Evolutionary conservation across 2,329 filamentous ascomycete genomes (phyloP).

Genomic region (Albifimbria verrucaria): DNA sequence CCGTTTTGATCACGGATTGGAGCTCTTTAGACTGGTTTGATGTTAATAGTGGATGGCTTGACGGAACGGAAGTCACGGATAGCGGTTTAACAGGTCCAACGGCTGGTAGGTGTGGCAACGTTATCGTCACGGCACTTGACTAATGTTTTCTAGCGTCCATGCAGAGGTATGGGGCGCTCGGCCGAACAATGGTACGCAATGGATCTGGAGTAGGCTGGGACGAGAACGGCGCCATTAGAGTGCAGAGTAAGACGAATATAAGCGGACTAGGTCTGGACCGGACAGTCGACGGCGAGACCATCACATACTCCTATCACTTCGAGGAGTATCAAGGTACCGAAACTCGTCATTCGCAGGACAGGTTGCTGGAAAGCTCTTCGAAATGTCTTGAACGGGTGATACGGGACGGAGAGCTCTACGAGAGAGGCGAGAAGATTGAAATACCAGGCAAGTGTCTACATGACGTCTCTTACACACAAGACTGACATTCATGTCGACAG

Average conservation of each 20-base stretch:
- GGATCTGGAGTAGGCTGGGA: background rate
- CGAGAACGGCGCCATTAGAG: background rate
- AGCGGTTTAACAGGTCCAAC: background rate
- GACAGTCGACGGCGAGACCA: background rate
- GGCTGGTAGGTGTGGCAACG: background rate
- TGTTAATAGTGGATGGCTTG: background rate
- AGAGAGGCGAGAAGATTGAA: background rate
- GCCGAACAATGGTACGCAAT: background rate
- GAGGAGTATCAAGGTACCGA: background rate
- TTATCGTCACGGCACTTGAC: background rate
- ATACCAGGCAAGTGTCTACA: background rate
- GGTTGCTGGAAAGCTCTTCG: background rate
- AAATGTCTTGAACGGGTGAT: background rate
- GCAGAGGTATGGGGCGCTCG: background rate
- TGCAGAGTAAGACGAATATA: background rate
- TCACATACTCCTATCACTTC: background rate
- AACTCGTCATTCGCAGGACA: background rate
- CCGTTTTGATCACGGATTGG: background rate
- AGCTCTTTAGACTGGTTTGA: background rate
- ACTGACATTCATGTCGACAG: background rate
- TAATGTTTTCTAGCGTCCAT: background rate
- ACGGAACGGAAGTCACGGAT: background rate
- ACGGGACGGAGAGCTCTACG: background rate
- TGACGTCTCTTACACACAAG: background rate
- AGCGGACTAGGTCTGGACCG: background rate